These are phyloP conservation scores for Mallotus nudiflorus DNA, from an alignment of 345 rosid species.

Conservation along the genomic window DNA sequence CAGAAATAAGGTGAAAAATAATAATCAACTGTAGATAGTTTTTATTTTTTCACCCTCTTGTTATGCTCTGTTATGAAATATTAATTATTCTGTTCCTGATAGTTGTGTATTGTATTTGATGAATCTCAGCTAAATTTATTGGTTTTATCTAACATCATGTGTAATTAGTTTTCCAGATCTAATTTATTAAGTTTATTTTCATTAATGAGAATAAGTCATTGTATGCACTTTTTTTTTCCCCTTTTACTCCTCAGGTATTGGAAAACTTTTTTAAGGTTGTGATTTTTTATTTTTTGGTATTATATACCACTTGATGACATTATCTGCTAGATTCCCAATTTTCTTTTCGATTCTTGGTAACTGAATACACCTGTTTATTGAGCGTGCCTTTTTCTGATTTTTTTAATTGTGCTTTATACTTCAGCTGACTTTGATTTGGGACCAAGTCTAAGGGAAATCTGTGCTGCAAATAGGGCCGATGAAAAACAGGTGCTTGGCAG, in stretches of 20 bases:
- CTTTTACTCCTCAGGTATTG: not conserved
- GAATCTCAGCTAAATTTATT: not conserved
- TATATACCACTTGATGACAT: not conserved
- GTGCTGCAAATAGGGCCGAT: conserved; percentile 80
- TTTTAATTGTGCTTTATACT: conserved; percentile 18
- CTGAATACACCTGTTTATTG: not conserved
- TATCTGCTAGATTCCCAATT: not conserved
- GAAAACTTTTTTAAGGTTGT: too few relatives aligned
- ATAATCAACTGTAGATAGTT: not conserved
- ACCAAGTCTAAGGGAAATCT: conserved; percentile 82
- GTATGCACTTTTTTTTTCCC: not conserved
- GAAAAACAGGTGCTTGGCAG: conserved; percentile 70
- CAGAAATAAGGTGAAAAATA: not conserved
- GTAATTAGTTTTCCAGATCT: too few relatives aligned
- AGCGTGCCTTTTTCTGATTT: not conserved
- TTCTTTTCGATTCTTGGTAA: not conserved
- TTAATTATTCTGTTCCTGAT: not conserved
- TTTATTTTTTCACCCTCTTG: not conserved
- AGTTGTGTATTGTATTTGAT: not conserved
- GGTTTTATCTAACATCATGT: too few relatives aligned
- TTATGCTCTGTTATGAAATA: not conserved
- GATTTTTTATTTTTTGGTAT: not conserved
- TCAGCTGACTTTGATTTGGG: conserved; percentile 80
- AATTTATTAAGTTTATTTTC: not conserved
- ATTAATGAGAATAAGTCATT: not conserved